Conservation (phyloP, 1,284 basidiomycete species). For the Cryptococcus sp. region DNA sequence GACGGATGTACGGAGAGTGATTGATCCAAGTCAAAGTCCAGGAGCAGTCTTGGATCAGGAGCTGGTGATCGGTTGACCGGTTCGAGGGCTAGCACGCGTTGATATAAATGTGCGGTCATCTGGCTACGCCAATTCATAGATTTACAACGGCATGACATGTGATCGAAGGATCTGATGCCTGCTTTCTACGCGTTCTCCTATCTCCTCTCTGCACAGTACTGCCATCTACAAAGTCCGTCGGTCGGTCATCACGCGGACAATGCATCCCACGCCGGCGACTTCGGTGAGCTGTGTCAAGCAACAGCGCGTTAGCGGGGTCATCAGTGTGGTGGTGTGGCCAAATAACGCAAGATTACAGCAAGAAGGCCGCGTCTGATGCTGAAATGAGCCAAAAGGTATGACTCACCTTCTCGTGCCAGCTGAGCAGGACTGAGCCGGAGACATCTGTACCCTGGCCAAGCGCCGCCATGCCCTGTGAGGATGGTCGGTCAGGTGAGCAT, state of each 20-base stretch:
- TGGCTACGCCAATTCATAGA: constrained; percentile 1
- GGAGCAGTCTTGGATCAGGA: background rate
- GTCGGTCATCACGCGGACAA: constrained; percentile 97
- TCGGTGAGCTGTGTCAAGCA: constrained; percentile 74
- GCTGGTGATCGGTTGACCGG: background rate
- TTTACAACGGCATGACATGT: constrained; percentile 19
- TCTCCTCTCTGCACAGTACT: background rate
- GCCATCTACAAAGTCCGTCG: constrained; percentile 69
- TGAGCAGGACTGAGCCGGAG: constrained; percentile 85
- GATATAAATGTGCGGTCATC: background rate
- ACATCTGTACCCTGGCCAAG: constrained; percentile 76
- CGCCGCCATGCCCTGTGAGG: constrained; percentile 32
- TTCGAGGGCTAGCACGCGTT: background rate
- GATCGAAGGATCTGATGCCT: constrained; percentile 3
- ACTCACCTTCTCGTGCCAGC: constrained; percentile 93
- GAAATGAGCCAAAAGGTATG: constrained; percentile 9
- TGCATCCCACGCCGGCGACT: constrained; percentile 91
- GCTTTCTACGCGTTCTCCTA: constrained; percentile 1
- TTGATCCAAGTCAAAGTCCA: no score
- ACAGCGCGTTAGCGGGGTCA: background rate
- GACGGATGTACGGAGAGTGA: background rate
- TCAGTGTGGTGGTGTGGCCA: background rate
- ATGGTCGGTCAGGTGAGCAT: background rate
- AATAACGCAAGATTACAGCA: constrained; percentile 1
- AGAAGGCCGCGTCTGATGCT: background rate